Base-by-base conservation (phyloP, 306 rosid species). In the Corylus heterophylla region DNA sequence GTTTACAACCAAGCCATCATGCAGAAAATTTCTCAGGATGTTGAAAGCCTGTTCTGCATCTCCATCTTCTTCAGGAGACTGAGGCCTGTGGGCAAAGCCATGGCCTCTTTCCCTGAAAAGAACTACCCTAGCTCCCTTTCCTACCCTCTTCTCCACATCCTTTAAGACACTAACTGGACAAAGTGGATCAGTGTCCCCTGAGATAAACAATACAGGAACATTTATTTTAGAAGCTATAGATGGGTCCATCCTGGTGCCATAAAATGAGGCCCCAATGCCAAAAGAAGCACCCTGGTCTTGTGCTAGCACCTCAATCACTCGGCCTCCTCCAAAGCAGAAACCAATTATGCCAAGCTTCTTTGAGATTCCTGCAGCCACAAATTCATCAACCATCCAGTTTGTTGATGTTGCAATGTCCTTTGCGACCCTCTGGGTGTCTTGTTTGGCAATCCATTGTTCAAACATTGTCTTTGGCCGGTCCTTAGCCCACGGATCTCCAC, bases 1-100 rank as follows among this genome's bases (percentile, higher is more conserved):
- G 50, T 20, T 83, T 61, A 73, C 78, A 54, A 70, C 77, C 85
- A 88, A 87, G 56, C 83, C 84, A 56, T 88, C 87, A 76, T 82
- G 25, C 12, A 91, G 67, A 97, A 97, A 91, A 77, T 93, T 90
- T 89, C 86, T 91, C 87, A 88, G 79, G 17, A 86, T 77, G 75
- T 76, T 68, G 79, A 85, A 93, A 50, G 95, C 95, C 79, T 76
- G 81, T 80, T 93, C 98, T 58, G 98, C 98, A 85, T 93, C 97
- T 42, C 54, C 89, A 83, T 93, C 97, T 75, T 93, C 97, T 69
- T 91, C 93, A 5, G 87, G 86, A 52, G 95, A 88, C 78, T 70
- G 83, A 50, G 98, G 95, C 14, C 94, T 80, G 87, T 93, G 98
- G 1, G 81, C 97, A 82, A 93, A 93, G 76, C 91, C 92, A 56